These are phyloP conservation scores for Oldenlandia corymbosa DNA, from an alignment of 257 asterid genomes.

Conservation along the genomic window DNA sequence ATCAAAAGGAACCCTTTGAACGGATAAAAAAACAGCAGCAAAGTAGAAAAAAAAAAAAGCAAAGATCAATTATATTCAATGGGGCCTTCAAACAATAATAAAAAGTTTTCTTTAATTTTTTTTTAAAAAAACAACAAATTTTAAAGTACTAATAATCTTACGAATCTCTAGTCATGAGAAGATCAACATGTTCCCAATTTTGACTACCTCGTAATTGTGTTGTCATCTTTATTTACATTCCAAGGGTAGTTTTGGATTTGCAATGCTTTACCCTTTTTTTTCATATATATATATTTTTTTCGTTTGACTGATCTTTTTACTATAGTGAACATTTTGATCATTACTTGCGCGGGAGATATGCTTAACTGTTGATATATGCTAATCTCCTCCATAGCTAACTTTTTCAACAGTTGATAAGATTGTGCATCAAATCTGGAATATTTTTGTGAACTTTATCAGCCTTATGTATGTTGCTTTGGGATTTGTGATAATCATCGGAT, in stretches of 20 bases:
- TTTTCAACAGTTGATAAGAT: too few relatives aligned
- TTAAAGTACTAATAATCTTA: background rate
- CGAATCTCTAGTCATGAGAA: constrained; percentile 15
- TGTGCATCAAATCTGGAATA: background rate
- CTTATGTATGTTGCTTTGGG: background rate
- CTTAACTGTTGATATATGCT: too few relatives aligned
- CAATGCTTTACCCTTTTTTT: background rate
- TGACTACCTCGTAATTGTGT: constrained; percentile 44
- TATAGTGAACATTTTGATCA: too few relatives aligned
- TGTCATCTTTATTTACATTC: constrained; percentile 20
- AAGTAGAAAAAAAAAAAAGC: constrained; percentile 11
- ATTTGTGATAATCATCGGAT: constrained; percentile 5
- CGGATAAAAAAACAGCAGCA: constrained; percentile 12
- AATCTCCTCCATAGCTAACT: too few relatives aligned
- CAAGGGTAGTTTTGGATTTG: background rate
- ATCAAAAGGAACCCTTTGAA: constrained; percentile 2
- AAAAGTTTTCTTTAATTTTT: too few relatives aligned
- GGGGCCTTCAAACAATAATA: constrained; percentile 31
- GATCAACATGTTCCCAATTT: constrained; percentile 28
- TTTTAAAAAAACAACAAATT: constrained; percentile 4
- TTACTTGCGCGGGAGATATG: constrained; percentile 15
- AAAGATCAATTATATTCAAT: constrained; percentile 11
- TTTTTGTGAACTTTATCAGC: background rate
- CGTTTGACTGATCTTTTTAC: background rate
- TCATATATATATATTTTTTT: too few relatives aligned